Conservation (phyloP, 768 basidiomycete species). For the Sporobolomyces phaffii region DNA sequence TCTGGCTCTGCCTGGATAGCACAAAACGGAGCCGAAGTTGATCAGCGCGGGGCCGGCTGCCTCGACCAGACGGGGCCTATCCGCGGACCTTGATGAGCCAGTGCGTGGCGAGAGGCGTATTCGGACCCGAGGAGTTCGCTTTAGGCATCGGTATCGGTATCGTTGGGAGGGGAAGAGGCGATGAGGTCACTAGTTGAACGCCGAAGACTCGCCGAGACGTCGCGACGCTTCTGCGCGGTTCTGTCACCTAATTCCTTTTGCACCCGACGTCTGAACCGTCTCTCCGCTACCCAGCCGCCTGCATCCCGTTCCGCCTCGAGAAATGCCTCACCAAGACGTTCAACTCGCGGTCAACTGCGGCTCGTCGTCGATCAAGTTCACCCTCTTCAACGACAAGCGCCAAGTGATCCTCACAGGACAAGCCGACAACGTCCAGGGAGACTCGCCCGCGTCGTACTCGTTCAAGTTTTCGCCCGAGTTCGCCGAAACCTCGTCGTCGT, state of each 20-base stretch:
- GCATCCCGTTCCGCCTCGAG: too few relatives aligned
- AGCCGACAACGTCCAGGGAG: constrained; percentile 27
- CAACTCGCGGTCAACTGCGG: constrained; percentile 43
- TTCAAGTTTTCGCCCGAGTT: constrained; percentile 6
- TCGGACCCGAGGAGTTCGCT: too few relatives aligned
- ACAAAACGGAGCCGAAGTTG: too few relatives aligned
- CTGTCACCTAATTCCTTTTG: too few relatives aligned
- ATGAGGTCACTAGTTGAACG: too few relatives aligned
- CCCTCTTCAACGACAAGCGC: constrained; percentile 33
- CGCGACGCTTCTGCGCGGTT: too few relatives aligned
- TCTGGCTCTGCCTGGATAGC: constrained; percentile 85
- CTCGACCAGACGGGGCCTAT: too few relatives aligned
- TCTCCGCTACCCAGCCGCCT: too few relatives aligned
- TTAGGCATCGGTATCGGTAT: too few relatives aligned
- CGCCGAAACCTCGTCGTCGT: background rate
- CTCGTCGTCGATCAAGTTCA: constrained; percentile 44
- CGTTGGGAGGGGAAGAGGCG: too few relatives aligned
- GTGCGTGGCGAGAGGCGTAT: background rate
- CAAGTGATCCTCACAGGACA: constrained; percentile 21
- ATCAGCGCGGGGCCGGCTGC: background rate
- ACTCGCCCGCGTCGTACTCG: constrained; percentile 8
- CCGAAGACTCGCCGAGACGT: too few relatives aligned
- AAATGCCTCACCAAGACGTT: constrained; percentile 41
- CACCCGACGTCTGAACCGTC: too few relatives aligned
- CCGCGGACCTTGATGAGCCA: constrained; percentile 29